These are phyloP conservation scores for Talaromyces atroroseus DNA, from an alignment of 2,329 filamentous ascomycete genomes.

Conservation along the genomic window DNA sequence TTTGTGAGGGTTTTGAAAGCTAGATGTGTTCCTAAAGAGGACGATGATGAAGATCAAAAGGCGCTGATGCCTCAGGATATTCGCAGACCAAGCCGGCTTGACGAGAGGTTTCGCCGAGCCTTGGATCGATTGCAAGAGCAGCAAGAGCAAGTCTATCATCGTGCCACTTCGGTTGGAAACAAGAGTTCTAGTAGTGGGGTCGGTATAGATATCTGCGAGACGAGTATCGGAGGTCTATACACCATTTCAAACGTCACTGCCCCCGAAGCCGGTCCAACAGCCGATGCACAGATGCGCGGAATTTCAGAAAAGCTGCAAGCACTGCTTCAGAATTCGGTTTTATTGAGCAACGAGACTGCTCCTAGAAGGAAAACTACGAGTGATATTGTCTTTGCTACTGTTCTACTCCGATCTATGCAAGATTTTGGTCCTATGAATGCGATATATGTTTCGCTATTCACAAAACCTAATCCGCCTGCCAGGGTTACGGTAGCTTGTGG, in stretches of 20 bases:
- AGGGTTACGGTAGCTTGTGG: conserved; percentile 79
- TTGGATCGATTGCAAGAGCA: conserved; percentile 18
- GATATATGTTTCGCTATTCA: conserved; percentile 70
- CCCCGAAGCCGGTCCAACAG: conserved; percentile 33
- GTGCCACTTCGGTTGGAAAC: not conserved
- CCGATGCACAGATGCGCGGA: conserved; percentile 36
- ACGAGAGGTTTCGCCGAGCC: conserved; percentile 52
- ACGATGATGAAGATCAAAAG: conserved; percentile 10
- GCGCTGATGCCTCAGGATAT: conserved; percentile 21
- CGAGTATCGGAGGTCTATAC: conserved; percentile 23
- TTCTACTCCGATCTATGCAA: conserved; percentile 72
- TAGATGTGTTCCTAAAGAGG: conserved; percentile 46
- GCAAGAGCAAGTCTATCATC: not conserved
- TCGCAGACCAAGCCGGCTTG: conserved; percentile 59
- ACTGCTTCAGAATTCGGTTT: not conserved
- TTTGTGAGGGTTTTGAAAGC: conserved; percentile 61
- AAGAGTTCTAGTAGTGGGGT: not conserved
- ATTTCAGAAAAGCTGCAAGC: conserved; percentile 24
- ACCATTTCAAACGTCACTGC: conserved; percentile 35
- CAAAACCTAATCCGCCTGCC: conserved; percentile 73
- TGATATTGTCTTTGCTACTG: conserved; percentile 46
- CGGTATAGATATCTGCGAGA: conserved; percentile 13
- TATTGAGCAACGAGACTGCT: not conserved
- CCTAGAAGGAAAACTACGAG: conserved; percentile 20
- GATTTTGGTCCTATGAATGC: conserved; percentile 72